Base-by-base conservation (phyloP, 2,329 filamentous ascomycete species). In the Aureobasidium sp. region DNA sequence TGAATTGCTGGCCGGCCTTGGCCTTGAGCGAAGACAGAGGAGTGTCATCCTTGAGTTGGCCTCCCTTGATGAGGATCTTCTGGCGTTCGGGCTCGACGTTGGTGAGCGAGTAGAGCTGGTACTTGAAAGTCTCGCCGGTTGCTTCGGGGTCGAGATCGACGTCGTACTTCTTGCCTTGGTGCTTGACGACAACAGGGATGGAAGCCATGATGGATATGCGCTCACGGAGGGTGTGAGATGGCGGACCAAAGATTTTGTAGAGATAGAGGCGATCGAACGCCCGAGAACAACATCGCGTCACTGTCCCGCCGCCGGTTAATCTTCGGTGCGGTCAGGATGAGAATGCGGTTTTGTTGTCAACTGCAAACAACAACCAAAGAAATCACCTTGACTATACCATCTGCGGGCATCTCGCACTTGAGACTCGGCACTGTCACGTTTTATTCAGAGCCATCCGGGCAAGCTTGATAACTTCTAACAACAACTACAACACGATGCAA, bases 21-120 rank as follows among this genome's bases (percentile, higher is more conserved):
- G 95, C 83, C 63, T 85, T 85, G 57, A 97, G 79, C 63, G 85
- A 86, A 60, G 83, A 83, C 69, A 98, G 83, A 56, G 89, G 84
- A 55, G 89, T 88, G 66, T 97, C 90, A 80, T 98, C 87, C 72
- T 96, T 98, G 62, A 98, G 82, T 71, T 95, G 89, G 59, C 88
- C 88, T 59, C 90, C 90, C 72, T 95, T 96, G 70, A 96, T 82
- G 54, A 98, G 74, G 62, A 98, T 88, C 74, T 97, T 97, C 71
- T 98, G 94, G 58, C 91, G 86, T 58, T 95, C 88, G 59, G 93
- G 93, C 68, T 97, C 93, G 66, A 98, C 93, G 57, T 88, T 90
- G 41, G 93, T 98, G 53, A 98, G 77, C 58, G 90, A 96, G 74
- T 86, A 98, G 55, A 98, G 81, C 70, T 97, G 93, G 65, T 87